These are phyloP conservation scores for Cyberlindnera meyerae DNA, from an alignment of 805 yeast species.

Conservation along the genomic window DNA sequence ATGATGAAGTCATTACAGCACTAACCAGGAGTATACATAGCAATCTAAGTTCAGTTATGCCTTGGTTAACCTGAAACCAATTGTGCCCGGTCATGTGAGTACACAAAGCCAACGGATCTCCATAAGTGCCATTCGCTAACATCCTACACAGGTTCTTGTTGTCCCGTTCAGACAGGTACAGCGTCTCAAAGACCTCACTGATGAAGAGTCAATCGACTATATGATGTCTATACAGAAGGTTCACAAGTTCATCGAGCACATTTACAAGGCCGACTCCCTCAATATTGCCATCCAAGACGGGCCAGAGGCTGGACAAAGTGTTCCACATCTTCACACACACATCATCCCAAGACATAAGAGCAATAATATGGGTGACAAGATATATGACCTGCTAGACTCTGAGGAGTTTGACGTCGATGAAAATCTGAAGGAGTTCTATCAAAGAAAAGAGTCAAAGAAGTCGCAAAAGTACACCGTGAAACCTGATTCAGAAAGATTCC, in stretches of 20 bases:
- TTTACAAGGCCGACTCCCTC: constrained; percentile 74
- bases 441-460: constrained; percentile 27
- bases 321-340: constrained; percentile 94
- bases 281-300: constrained; percentile 97
- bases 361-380: constrained; percentile 62
- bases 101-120: constrained; percentile 3
- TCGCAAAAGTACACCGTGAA: constrained; percentile 27
- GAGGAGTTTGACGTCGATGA: constrained; percentile 42
- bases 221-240: constrained; percentile 70
- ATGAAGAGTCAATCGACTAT: constrained; percentile 72
- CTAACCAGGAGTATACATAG: constrained; percentile 23
- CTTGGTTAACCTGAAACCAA: constrained; percentile 84
- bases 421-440: constrained; percentile 26
- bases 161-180: constrained; percentile 73
- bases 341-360: constrained; percentile 73
- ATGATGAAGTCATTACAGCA: background rate
- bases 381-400: constrained; percentile 60
- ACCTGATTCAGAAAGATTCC: constrained; percentile 50
- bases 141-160: constrained; percentile 42
- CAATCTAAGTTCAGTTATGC: constrained; percentile 69
- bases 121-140: too few relatives aligned
- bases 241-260: constrained; percentile 57
- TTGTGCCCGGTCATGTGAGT: constrained; percentile 82
- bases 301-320: constrained; percentile 91
- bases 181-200: constrained; percentile 62